These are phyloP conservation scores for Solanum clarkiae DNA, from an alignment of 257 asterid genomes.

Conservation along the genomic window DNA sequence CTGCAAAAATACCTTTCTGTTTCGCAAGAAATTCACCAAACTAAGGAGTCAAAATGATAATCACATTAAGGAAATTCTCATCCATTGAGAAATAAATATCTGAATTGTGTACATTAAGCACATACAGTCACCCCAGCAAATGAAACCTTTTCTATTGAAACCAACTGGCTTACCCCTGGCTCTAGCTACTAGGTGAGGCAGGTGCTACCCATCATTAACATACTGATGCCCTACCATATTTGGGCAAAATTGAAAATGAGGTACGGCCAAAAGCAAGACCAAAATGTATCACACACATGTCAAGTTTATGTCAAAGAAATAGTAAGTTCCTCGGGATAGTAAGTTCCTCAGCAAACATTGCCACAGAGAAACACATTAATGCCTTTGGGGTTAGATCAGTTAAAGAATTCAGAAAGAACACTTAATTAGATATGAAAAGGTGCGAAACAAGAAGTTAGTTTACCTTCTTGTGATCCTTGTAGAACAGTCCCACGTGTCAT, in stretches of 20 bases:
- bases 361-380: neutral
- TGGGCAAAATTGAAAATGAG: neutral
- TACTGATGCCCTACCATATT: neutral
- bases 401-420: neutral
- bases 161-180: neutral
- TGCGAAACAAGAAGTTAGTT: neutral
- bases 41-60: neutral
- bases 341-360: neutral
- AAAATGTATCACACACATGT: neutral
- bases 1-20: neutral
- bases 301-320: neutral
- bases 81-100: neutral
- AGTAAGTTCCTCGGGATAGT: neutral
- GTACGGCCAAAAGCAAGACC: neutral
- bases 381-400: neutral
- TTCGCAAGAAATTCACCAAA: neutral
- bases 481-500: conserved; percentile 87
- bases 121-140: neutral
- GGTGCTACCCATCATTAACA: neutral
- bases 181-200: neutral
- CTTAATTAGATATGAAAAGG: neutral
- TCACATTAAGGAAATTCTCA: neutral
- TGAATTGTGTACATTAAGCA: neutral
- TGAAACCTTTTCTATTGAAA: neutral
- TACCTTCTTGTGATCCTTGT: conserved; percentile 75